Evolutionary conservation across 2,329 filamentous ascomycete genomes (phyloP).

Genomic region (Aspergillus ustus): DNA sequence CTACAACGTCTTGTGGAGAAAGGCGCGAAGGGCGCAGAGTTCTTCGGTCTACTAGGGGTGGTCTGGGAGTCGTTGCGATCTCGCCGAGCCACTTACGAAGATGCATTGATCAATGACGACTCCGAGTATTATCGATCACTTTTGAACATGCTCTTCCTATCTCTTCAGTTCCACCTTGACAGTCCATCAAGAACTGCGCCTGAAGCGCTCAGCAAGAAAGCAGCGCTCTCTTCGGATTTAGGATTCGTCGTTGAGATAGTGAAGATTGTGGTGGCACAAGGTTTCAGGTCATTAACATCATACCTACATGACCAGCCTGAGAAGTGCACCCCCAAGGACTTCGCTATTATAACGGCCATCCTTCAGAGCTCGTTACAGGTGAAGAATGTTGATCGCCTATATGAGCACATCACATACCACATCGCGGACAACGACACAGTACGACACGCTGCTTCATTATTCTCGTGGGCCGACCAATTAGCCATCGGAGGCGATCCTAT

Average conservation of each 20-base stretch:
- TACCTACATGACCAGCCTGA: slow-evolving; percentile 76
- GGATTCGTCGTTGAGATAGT: slow-evolving; percentile 78
- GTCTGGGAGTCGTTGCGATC: slow-evolving; percentile 65
- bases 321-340: slow-evolving; percentile 73
- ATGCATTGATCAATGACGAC: slow-evolving; percentile 60
- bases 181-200: slow-evolving; percentile 39
- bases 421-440: slow-evolving; percentile 69
- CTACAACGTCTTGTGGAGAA: slow-evolving; percentile 75
- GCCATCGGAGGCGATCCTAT: slow-evolving; percentile 79
- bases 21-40: slow-evolving; percentile 54
- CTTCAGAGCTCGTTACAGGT: slow-evolving; percentile 82
- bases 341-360: slow-evolving; percentile 85
- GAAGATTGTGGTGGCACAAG: slow-evolving; percentile 76
- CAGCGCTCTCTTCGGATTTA: slow-evolving; percentile 46
- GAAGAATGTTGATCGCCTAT: slow-evolving; percentile 73
- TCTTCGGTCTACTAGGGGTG: slow-evolving; percentile 59
- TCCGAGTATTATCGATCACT: slow-evolving; percentile 80
- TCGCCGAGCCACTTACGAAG: slow-evolving; percentile 62
- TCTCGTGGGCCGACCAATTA: slow-evolving; percentile 90
- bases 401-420: slow-evolving; percentile 72
- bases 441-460: slow-evolving; percentile 82
- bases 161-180: slow-evolving; percentile 62
- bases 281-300: slow-evolving; percentile 79
- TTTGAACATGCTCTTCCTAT: slow-evolving; percentile 82
- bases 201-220: slow-evolving; percentile 41